Evolutionary conservation across 352 stramenopile species (phyloP), one percentile per base, ranked within the genome.

Genomic region (Phytophthora europaea): DNA sequence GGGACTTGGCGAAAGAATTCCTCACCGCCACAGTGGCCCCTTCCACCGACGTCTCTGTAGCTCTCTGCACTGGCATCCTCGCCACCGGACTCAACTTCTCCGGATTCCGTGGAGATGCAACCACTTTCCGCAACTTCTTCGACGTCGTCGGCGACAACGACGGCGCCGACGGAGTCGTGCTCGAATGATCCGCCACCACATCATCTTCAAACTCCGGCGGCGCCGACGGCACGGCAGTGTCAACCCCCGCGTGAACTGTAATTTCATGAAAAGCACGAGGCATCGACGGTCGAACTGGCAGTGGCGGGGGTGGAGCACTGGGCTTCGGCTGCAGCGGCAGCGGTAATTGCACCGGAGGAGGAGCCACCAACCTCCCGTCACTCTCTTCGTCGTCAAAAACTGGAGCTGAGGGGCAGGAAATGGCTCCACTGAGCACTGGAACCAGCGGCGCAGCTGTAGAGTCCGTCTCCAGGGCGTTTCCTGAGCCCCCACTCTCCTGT

Each of bases 1-100:
- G 75, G 4, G 74, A 81, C 45, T 84, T 92, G 6, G 82, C 77
- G 53, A 90, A 88, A 4, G 84, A 85, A 53, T 64, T 78, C 6
- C 81, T 79, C 9, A 92, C 81, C 3, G 67, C 75, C 12, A 48
- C 60, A 16, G 70, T 78, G 1, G 75, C 82, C 31, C 38, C 76
- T 63, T 83, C 76, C 23, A 73, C 68, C 0, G 78, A 72, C 26
- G 56, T 22, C 45, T 26, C 28, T 5, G 65, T 28, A 6, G 55
- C 23, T 20, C 23, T 13, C 53, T 66, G 56, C 22, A 20, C n/a
- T 9, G 71, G 50, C 7, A 64, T 64, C n/a, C 69, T 78, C 58
- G 55, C 53, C 23, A 75, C 70, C 7, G 63, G 38, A 58, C 47
- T 67, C 34, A 69, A 47, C 56, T 80, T 76, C 38, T 71, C 73